phyloP scores from a whole-genome alignment of 768 basidiomycete genomes.

The Suillus decipiens region DNA sequence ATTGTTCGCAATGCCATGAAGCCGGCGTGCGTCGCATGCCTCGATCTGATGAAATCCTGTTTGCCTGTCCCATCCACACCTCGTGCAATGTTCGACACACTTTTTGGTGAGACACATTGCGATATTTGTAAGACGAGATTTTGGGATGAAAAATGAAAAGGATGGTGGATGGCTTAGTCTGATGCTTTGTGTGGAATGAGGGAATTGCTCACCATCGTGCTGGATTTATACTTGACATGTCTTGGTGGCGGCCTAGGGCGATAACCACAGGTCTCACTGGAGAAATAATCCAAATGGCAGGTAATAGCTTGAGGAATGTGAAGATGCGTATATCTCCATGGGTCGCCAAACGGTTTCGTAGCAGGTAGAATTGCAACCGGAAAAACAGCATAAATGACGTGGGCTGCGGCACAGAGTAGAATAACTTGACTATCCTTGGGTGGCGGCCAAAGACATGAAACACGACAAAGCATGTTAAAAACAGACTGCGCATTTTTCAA shows the following conservation, averaged over 20 bases:
- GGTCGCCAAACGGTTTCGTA: not conserved
- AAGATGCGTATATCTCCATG: not conserved
- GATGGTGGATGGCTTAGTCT: not conserved
- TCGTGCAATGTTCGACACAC: not conserved
- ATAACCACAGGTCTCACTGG: not conserved
- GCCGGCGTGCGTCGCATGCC: not conserved
- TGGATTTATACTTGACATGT: not conserved
- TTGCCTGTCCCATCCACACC: not conserved
- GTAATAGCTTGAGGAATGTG: not conserved
- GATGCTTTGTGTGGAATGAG: not conserved
- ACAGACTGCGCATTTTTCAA: not conserved
- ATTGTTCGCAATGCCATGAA: not conserved
- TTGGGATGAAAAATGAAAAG: not conserved
- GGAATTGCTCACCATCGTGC: not conserved
- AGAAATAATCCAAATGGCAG: not conserved
- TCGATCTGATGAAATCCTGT: not conserved
- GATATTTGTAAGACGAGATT: not conserved
- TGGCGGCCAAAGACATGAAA: not conserved
- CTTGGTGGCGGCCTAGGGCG: conserved; percentile 1
- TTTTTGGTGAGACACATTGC: not conserved
- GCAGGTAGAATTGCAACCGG: not conserved
- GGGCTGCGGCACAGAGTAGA: not conserved
- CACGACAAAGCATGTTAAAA: not conserved
- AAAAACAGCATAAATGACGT: not conserved
- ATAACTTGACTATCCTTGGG: not conserved